Evolutionary conservation across 345 rosid species (phyloP).

Genomic region (Eucalyptus victrix): DNA sequence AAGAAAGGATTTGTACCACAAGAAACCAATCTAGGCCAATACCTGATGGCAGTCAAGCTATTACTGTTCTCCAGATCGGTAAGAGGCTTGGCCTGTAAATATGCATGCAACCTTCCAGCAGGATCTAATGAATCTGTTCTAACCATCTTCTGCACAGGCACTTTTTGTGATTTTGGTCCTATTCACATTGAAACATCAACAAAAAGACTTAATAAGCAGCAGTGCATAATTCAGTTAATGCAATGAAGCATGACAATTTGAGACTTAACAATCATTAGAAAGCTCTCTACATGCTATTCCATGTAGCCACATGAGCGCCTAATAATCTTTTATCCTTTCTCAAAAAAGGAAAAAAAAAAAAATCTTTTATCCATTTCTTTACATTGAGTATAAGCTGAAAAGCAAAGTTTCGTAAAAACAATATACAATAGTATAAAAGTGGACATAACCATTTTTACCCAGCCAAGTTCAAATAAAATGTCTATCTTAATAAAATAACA

Average conservation of each 20-base stretch:
- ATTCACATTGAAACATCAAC: neutral
- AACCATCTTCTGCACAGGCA: constrained; percentile 76
- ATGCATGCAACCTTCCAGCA: constrained; percentile 91
- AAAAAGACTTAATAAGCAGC: neutral
- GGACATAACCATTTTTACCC: neutral
- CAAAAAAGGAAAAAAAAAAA: no score
- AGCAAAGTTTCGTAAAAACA: neutral
- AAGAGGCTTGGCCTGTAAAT: constrained; percentile 37
- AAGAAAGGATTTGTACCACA: neutral
- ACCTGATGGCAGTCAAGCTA: constrained; percentile 68
- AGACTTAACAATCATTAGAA: neutral
- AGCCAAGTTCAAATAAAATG: neutral
- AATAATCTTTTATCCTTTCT: neutral
- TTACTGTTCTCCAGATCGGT: constrained; percentile 22
- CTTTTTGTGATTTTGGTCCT: constrained; percentile 63
- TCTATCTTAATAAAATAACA: neutral
- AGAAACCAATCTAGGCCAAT: neutral
- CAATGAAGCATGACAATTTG: neutral
- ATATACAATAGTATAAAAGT: neutral
- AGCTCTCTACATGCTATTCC: neutral
- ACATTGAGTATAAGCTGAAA: neutral
- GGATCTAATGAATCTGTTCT: constrained; percentile 86
- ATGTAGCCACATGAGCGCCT: neutral
- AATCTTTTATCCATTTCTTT: neutral
- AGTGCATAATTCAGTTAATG: neutral